phyloP scores from a whole-genome alignment of 768 basidiomycete genomes.

The Amanita muscaria region DNA sequence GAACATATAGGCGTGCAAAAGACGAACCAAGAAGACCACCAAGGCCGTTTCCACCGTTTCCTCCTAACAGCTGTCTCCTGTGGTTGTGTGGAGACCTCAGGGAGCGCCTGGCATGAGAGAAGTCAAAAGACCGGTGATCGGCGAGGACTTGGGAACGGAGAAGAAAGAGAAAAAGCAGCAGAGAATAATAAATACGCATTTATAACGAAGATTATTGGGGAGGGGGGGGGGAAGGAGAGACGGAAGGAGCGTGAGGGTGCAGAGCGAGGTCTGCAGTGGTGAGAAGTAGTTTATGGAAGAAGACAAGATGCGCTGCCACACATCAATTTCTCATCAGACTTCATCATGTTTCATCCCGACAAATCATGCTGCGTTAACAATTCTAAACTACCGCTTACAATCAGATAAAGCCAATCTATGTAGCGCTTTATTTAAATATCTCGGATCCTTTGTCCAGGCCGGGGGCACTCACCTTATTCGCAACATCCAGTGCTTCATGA shows the following conservation, averaged over 20 bases:
- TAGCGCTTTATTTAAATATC: slow-evolving; percentile 2
- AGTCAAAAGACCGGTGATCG: slow-evolving; percentile 28
- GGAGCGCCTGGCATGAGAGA: slow-evolving; percentile 27
- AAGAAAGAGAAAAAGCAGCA: slow-evolving; percentile 22
- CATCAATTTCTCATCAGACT: background rate
- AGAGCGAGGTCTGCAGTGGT: background rate
- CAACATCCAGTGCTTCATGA: slow-evolving; percentile 93
- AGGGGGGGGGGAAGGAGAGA: slow-evolving; percentile 9
- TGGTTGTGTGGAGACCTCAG: no score
- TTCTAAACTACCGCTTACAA: background rate
- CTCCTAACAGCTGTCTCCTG: no score
- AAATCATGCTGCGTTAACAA: slow-evolving; percentile 5
- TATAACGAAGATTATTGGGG: slow-evolving; percentile 11
- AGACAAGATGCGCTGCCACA: background rate
- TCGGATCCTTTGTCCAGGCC: background rate
- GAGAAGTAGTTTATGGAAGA: background rate
- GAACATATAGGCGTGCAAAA: no score
- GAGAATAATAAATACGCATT: slow-evolving; percentile 20
- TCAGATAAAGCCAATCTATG: slow-evolving; percentile 90
- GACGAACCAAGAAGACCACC: background rate
- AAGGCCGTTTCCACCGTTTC: background rate
- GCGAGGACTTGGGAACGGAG: slow-evolving; percentile 22
- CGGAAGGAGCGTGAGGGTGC: slow-evolving; percentile 1
- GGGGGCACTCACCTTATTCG: slow-evolving; percentile 72
- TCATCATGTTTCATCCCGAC: background rate